Evolutionary conservation across 2,329 filamentous ascomycete genomes (phyloP).

Genomic region (Aspergillus sp.): DNA sequence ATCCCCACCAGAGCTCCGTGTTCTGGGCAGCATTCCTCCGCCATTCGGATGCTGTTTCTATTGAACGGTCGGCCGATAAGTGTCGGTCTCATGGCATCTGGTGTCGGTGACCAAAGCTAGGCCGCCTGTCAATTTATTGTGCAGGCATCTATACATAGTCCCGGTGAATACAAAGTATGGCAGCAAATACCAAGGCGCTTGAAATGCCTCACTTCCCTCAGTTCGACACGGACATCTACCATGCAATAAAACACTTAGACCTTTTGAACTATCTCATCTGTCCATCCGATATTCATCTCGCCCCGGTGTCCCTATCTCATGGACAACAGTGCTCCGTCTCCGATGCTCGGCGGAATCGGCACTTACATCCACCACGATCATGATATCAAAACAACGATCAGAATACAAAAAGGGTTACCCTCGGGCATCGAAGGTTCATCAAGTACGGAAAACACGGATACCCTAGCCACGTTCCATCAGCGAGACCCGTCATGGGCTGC

Average conservation of each 20-base stretch:
- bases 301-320: background rate
- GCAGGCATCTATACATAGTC: background rate
- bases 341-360: constrained; percentile 15
- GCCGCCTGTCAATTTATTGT: background rate
- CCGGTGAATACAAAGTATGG: background rate
- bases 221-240: background rate
- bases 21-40: constrained; percentile 8
- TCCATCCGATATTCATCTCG: background rate
- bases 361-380: background rate
- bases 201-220: background rate
- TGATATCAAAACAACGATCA: background rate
- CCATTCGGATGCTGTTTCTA: constrained; percentile 4
- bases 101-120: background rate
- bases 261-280: background rate
- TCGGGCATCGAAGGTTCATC: background rate
- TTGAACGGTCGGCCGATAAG: background rate
- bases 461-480: constrained; percentile 2
- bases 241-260: background rate
- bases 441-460: background rate
- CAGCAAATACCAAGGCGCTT: background rate
- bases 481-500: background rate
- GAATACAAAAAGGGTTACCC: background rate
- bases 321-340: constrained; percentile 8
- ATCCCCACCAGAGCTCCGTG: background rate
- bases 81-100: background rate